Evolutionary conservation across 2,329 filamentous ascomycete species (phyloP), one percentile per base, ranked within the genome.

Genomic region (Boeremia lycopersici): DNA sequence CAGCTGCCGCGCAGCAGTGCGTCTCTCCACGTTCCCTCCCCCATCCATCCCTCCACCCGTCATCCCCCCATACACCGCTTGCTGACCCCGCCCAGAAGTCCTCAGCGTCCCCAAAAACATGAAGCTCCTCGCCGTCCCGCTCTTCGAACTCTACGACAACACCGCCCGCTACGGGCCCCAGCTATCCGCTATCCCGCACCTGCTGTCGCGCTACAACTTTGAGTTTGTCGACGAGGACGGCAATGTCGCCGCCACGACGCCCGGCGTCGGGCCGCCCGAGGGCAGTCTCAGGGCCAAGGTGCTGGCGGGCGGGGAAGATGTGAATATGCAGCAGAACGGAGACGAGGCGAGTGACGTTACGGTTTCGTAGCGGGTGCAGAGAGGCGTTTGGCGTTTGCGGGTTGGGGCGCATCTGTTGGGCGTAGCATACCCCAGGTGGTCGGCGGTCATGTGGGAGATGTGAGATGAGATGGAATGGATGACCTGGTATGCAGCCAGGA

Each of bases 141-240:
- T 99, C 0, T 98, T 98, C 77, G 95, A 99, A 78, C 86, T 99
- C 34, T 99, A 99, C 80, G 95, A 99, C 71, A 99, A 99, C 77
- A 96, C 91, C 0, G 89, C 89, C 11, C 84, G 95, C 56, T 99
- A 99, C 73, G 95, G 95, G 0, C 95, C 95, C 4, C 95, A 99
- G 74, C 86, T 99, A 13, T 96, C 93, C 1, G 95, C 95, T 1
- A 98, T 99, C 52, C 95, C 95, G 0, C 95, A 99, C 74, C 83
- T 98, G 4, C 84, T 99, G 10, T 96, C 92, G 61, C 85, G 92
- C 49, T 99, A 98, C 79, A 96, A 97, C 77, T 98, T 98, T 72
- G 93, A 99, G 72, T 98, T 96, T 67, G 89, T 98, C 39, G 91
- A 99, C 74, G 95, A 99, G 77, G 84, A 91, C 43, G 93, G 92